phyloP scores from a whole-genome alignment of 805 yeast genomes.

The Ogataea allantospora region DNA sequence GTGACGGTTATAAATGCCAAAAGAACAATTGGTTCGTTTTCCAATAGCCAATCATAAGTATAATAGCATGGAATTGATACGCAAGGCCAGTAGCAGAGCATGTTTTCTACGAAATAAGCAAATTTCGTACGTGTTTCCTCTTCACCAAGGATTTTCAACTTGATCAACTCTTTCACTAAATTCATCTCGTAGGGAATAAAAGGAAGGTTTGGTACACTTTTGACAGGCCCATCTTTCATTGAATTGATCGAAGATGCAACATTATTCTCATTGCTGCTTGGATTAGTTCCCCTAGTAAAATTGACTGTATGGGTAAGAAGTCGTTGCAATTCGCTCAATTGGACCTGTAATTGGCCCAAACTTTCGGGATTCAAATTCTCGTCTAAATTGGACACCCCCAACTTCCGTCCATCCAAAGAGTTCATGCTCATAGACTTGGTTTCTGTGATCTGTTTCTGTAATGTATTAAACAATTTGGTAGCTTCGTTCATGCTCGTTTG shows the following conservation, averaged over 20 bases:
- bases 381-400: conserved; percentile 14
- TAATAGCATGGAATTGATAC: conserved; percentile 39
- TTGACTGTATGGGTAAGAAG: conserved; percentile 30
- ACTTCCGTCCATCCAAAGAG: conserved; percentile 12
- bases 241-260: conserved; percentile 35
- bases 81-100: conserved; percentile 49
- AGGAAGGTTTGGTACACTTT: conserved; percentile 34
- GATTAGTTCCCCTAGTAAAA: conserved; percentile 9
- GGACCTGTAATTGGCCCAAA: conserved; percentile 28
- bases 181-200: conserved; percentile 38
- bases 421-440: conserved; percentile 10
- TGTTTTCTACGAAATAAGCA: conserved; percentile 36
- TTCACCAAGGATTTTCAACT: conserved; percentile 33
- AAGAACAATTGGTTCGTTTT: conserved; percentile 43
- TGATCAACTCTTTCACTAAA: conserved; percentile 38
- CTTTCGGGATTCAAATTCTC: conserved; percentile 23
- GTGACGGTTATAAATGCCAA: conserved; percentile 46
- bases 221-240: conserved; percentile 38
- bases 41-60: conserved; percentile 40
- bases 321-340: conserved; percentile 34
- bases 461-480: conserved; percentile 21
- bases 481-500: conserved; percentile 30
- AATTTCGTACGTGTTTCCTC: conserved; percentile 38
- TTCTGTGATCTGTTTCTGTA: conserved; percentile 23
- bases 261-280: conserved; percentile 5